Conservation (phyloP, 1,284 basidiomycete species). For the Phenoliferia sp. region DNA sequence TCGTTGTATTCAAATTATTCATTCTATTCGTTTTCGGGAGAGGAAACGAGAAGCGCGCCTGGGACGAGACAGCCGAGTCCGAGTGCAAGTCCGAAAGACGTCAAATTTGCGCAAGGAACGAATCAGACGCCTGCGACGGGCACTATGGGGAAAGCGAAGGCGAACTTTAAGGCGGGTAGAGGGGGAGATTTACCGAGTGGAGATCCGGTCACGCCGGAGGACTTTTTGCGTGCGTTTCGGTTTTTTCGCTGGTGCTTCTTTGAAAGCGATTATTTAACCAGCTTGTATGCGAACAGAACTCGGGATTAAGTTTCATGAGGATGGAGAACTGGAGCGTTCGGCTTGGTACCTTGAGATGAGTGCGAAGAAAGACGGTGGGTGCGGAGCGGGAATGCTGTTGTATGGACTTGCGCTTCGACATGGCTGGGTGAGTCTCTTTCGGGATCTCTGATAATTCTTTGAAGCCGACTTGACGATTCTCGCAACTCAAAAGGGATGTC, state of each 20-base stretch:
- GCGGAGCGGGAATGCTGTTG: constrained; percentile 86
- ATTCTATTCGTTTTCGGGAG: neutral
- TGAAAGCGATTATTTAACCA: too few relatives aligned
- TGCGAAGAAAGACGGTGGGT: constrained; percentile 69
- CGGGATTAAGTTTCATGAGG: constrained; percentile 76
- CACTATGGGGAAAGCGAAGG: neutral
- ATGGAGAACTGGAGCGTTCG: constrained; percentile 65
- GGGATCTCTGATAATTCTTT: constrained; percentile 43
- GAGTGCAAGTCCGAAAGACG: neutral
- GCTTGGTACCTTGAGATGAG: constrained; percentile 74
- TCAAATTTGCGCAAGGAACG: neutral
- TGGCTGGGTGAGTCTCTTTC: constrained; percentile 59
- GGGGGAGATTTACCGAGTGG: neutral
- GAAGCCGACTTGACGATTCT: constrained; percentile 43
- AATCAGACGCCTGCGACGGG: neutral
- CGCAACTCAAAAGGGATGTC: constrained; percentile 34
- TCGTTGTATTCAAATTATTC: neutral
- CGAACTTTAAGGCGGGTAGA: neutral
- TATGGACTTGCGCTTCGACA: constrained; percentile 75
- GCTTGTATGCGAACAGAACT: too few relatives aligned
- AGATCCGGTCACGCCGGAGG: constrained; percentile 15
- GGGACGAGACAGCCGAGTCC: neutral
- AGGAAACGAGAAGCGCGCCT: neutral
- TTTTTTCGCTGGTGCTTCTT: too few relatives aligned
- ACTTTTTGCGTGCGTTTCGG: constrained; percentile 25